These are phyloP conservation scores for Cerioporus squamosus DNA, from an alignment of 1,284 basidiomycete genomes.

Conservation along the genomic window DNA sequence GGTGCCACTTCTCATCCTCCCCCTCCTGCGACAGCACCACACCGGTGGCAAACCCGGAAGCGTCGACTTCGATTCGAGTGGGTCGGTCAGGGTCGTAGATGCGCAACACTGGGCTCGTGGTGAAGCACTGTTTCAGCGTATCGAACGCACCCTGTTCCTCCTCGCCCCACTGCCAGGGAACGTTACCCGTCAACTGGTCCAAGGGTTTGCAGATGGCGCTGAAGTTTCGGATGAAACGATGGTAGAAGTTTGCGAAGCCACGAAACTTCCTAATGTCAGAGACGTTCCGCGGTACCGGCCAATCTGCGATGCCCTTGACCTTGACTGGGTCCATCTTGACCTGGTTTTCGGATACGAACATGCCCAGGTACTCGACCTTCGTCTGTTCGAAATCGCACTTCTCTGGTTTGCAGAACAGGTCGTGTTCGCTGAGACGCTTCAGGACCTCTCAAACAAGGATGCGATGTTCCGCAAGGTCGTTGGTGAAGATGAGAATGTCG, in stretches of 20 bases:
- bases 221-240: constrained; percentile 37
- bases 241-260: constrained; percentile 21
- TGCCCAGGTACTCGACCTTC: constrained; percentile 20
- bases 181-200: constrained; percentile 14
- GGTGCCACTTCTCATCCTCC: no score
- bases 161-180: constrained; percentile 24
- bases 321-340: not conserved
- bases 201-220: constrained; percentile 34
- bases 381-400: constrained; percentile 37
- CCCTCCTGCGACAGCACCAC: no score
- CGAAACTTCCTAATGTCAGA: no score
- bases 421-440: constrained; percentile 28
- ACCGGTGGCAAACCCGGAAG: no score
- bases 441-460: constrained; percentile 33
- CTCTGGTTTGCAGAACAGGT: constrained; percentile 19
- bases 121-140: no score
- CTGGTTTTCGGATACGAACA: not conserved
- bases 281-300: not conserved
- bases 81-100: no score
- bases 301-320: not conserved
- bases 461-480: constrained; percentile 14
- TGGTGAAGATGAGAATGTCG: constrained; percentile 29
- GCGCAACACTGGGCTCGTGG: no score
- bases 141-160: no score
- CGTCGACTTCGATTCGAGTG: no score